A percentile compares a stretch with the other conserved stretches of the same genome.
Evolutionary conservation across 192 early-diverging fungal genomes (phyloP).

Genomic region (Tieghemiomyces parasiticus): DNA sequence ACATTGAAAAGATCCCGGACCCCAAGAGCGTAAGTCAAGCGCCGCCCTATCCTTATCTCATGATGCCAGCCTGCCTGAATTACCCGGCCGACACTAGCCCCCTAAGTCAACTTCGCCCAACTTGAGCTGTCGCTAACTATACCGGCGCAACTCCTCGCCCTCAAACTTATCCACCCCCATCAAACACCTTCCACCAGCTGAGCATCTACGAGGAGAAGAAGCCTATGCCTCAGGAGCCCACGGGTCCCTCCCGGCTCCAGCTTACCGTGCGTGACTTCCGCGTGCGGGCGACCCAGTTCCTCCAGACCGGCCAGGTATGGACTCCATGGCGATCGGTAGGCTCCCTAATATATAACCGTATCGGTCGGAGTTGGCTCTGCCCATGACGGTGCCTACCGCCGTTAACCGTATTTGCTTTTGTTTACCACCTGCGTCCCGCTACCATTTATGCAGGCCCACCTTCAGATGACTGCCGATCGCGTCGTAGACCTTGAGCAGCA

Average conservation of each 20-base stretch:
- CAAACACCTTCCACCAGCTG: too few relatives aligned
- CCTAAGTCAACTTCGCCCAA: too few relatives aligned
- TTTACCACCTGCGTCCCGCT: too few relatives aligned
- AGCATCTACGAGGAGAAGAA: not conserved
- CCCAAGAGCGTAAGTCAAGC: too few relatives aligned
- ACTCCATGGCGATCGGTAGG: not conserved
- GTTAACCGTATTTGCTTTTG: not conserved
- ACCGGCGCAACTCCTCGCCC: too few relatives aligned
- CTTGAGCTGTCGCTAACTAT: too few relatives aligned
- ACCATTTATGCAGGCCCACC: too few relatives aligned
- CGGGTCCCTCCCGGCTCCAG: not conserved
- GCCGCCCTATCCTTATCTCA: too few relatives aligned
- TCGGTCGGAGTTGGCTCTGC: not conserved
- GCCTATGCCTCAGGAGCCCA: not conserved
- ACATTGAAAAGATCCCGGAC: too few relatives aligned
- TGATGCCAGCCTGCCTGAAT: too few relatives aligned
- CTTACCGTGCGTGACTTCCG: not conserved
- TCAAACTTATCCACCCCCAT: too few relatives aligned
- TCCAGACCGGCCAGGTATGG: not conserved
- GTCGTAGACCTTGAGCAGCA: slow-evolving; percentile 17
- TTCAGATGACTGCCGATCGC: slow-evolving; percentile 13
- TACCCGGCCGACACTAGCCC: too few relatives aligned
- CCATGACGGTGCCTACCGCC: not conserved
- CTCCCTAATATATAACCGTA: not conserved
- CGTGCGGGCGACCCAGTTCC: not conserved